A percentile compares a stretch with the other conserved stretches of the same genome.
These are phyloP conservation scores for Bolboschoenoplectus hybrid DNA, from an alignment of 202 grass and related monocot species.

Conservation along the genomic window DNA sequence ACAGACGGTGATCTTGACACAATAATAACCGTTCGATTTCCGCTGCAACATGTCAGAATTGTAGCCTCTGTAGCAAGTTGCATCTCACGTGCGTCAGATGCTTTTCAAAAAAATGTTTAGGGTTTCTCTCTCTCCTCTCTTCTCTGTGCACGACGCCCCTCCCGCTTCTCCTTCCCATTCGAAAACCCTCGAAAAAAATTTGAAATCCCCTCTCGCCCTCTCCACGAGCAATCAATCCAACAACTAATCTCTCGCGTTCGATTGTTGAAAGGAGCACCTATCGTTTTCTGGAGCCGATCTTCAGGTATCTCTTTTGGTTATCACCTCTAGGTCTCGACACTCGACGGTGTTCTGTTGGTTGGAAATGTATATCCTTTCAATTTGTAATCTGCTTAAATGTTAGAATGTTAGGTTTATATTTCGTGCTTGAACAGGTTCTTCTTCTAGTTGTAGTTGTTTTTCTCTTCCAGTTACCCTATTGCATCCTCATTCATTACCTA, in stretches of 20 bases:
- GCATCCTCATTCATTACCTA: neutral
- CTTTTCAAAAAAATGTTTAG: conserved; percentile 40
- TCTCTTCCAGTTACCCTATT: neutral
- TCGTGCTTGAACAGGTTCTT: neutral
- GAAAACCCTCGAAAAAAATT: conserved; percentile 30
- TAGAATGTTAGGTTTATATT: neutral
- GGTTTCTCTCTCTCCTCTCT: conserved; percentile 32
- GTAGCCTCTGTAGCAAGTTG: neutral
- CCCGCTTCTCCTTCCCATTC: conserved; percentile 46
- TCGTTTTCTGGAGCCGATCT: neutral
- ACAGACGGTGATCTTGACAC: neutral
- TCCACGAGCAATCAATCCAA: neutral
- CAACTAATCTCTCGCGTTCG: neutral
- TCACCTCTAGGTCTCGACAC: neutral
- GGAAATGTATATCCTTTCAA: neutral
- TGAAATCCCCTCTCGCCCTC: conserved; percentile 18
- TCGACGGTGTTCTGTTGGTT: neutral
- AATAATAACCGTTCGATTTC: neutral
- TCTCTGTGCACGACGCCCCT: conserved; percentile 31
- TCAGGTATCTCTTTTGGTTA: conserved; percentile 4
- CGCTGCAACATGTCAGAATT: neutral
- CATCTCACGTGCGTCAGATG: conserved; percentile 21
- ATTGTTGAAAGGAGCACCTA: neutral
- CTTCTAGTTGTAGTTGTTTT: neutral
- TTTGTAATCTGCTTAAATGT: neutral